Base-by-base conservation (phyloP, 1,139 yeast genomes). In the Sugiyamaella xylanicola region DNA sequence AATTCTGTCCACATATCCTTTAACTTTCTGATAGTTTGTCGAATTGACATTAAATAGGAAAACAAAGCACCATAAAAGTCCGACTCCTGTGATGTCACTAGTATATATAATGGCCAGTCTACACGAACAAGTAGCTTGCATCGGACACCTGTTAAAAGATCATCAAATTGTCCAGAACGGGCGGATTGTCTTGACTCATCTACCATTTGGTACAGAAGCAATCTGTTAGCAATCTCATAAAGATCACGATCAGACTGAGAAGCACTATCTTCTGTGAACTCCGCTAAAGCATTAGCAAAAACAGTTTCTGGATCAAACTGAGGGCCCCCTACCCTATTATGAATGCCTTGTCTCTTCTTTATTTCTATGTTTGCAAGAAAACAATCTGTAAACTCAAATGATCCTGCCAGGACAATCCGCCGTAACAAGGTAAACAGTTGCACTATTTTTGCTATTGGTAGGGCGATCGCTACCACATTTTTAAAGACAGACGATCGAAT, bases 91-190 rank as follows among this genome's bases (percentile, higher is more conserved):
- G 53, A 40, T n/a, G 61, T 42, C 11, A 62, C 51, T 25, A 64
- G 53, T 13, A 64, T 58, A 16, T 59, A 54, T 41, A 51, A 56
- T 7, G 66, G 68, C 66, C 67, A 64, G 16, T 61, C 58, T 4
- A 61, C 48, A 11, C 27, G 35, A 16, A 64, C 19, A 11, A 25
- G 45, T 44, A 63, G 53, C 45, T 56, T 54, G 49, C 60, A 60
- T 21, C 62, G 55, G 5, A 59, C 22, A 3, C 60, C 57, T 11
- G 59, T 44, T 22, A 61, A 36, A 7, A 63, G 22, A 36, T 63
- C 66, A 32, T 61, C 62, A 54, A 64, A 64, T 32, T 40, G 48
- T 53, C 60, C 65, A 16, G 45, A 52, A 11, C 36, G 53, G 2
- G 48, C 15, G 5, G 45, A 43, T 41, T 61, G 62, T 15, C 46